A percentile compares a stretch with the other conserved stretches of the same genome.
These are phyloP conservation scores for Candida ponderosae DNA, from an alignment of 805 yeast species.

Conservation along the genomic window DNA sequence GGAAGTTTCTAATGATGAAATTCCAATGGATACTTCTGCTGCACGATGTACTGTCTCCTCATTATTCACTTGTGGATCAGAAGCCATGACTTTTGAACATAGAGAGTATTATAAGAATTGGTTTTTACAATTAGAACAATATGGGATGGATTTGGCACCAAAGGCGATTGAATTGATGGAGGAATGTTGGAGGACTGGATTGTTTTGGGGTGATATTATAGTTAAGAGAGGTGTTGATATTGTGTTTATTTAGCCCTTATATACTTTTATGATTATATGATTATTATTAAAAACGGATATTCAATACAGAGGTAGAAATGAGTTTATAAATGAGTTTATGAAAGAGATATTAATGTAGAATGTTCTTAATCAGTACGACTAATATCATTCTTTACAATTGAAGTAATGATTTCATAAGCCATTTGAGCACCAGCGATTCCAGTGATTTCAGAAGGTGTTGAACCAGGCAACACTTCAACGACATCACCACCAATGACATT, in stretches of 20 bases:
- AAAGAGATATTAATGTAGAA: no score
- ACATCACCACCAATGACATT: conserved; percentile 61
- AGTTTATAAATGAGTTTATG: no score
- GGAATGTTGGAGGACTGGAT: conserved; percentile 41
- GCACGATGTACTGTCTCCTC: conserved; percentile 42
- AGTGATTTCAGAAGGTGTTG: background rate
- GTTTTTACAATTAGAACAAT: conserved; percentile 25
- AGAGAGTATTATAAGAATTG: conserved; percentile 25
- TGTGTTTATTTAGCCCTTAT: conserved; percentile 31
- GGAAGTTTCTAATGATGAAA: conserved; percentile 20
- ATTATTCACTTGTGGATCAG: conserved; percentile 44
- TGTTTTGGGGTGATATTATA: conserved; percentile 41
- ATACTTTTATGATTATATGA: no score
- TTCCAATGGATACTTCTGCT: conserved; percentile 36
- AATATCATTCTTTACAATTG: background rate
- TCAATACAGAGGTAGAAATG: no score
- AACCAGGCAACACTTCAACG: conserved; percentile 57
- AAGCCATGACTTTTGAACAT: conserved; percentile 25
- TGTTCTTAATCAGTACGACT: no score
- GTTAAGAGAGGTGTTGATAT: conserved; percentile 30
- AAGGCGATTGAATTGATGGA: conserved; percentile 26
- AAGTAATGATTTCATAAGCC: background rate
- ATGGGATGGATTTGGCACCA: conserved; percentile 22
- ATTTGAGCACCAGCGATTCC: background rate
- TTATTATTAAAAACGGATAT: no score